phyloP scores from a whole-genome alignment of 805 yeast species.

The Maudiozyma serrabonitensis region DNA sequence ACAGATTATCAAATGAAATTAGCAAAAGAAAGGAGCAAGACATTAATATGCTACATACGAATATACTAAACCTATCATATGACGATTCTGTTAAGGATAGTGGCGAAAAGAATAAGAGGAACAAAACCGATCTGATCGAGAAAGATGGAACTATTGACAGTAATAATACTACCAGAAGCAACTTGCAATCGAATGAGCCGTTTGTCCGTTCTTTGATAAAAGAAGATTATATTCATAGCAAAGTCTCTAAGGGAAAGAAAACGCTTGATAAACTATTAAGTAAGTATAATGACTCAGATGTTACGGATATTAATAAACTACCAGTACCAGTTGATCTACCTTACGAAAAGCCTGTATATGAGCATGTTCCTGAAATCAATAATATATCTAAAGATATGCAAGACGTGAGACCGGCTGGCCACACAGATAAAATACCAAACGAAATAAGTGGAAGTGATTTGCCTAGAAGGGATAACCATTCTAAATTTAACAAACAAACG shows the following conservation, averaged over 20 bases:
- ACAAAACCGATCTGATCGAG: background rate
- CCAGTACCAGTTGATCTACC: constrained; percentile 18
- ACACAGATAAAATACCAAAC: background rate
- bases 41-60: background rate
- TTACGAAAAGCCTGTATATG: background rate
- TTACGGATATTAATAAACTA: constrained; percentile 15
- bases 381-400: background rate
- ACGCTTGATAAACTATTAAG: constrained; percentile 2
- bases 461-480: background rate
- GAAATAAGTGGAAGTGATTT: background rate
- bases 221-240: background rate
- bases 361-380: background rate
- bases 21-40: constrained; percentile 1
- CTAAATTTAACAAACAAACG: background rate
- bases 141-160: background rate
- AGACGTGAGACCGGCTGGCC: background rate
- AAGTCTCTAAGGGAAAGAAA: background rate
- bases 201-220: background rate
- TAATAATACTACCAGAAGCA: background rate
- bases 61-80: background rate
- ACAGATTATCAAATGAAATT: constrained; percentile 5
- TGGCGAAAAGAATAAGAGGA: background rate
- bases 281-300: constrained; percentile 17
- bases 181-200: background rate
- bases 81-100: background rate